Evolutionary conservation across 345 rosid genomes (phyloP), one percentile per base, ranked within the genome.

Genomic region (Moringa oleifera): DNA sequence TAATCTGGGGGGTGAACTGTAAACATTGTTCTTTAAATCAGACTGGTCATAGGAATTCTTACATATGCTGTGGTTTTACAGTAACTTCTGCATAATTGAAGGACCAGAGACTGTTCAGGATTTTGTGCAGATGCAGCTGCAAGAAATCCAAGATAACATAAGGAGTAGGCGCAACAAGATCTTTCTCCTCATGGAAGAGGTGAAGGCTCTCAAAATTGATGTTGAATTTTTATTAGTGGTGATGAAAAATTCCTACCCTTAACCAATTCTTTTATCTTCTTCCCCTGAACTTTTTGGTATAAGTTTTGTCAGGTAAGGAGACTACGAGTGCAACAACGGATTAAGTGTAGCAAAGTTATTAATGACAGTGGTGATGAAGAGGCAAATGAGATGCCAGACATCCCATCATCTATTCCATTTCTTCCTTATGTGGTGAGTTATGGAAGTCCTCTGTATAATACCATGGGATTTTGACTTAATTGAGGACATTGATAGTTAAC

Each of bases 151-250:
- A 50, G 97, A 89, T 63, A 87, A 74, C 71, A 93, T 93, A 25
- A 78, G 74, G 86, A 90, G 91, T 59, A 77, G 96, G 77, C 95
- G 98, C 55, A 87, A 84, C 67, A 93, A 84, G 81, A 89, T 87
- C 28, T 93, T 93, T 80, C 91, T 93, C 19, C 98, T 93, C 65
- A 93, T 93, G 98, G 98, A 93, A 75, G 98, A 93, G 96, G 95
- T 85, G 19, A 28, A 33, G 5, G 61, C 51, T 60, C 54, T 53
- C 19, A 12, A 23, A 11, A 16, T 24, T 59, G 7, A 58, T 37
- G 1, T 41, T 9, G 47, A 15, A 41, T 41, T 41, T 41, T 41
- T 3, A 28, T 28, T 8, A 28, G 33, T 28, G 47, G 17, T 11
- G 12, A 1, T 41, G 1, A 41, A 41, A 41, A 41, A 41, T 31